These are phyloP conservation scores for Cadophora luteo-olivacea DNA, from an alignment of 2,329 filamentous ascomycete genomes.

Conservation along the genomic window DNA sequence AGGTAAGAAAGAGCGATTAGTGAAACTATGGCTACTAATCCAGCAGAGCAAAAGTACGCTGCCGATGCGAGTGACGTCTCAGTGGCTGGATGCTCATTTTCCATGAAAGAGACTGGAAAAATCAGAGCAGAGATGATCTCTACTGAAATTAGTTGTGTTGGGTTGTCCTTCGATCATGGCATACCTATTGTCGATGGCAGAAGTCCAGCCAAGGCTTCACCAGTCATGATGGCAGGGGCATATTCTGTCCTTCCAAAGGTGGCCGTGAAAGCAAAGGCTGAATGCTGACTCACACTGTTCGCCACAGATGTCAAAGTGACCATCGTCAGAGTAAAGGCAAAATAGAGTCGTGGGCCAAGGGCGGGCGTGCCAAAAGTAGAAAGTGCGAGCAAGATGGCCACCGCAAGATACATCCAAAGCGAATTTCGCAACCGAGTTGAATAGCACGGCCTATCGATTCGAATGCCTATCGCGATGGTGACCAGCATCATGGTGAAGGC, in stretches of 20 bases:
- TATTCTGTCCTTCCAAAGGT: slow-evolving; percentile 30
- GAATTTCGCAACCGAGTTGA: background rate
- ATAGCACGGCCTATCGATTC: background rate
- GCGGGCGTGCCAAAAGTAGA: background rate
- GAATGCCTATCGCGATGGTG: background rate
- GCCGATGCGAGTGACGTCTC: background rate
- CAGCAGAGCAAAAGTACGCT: background rate
- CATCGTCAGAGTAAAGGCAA: background rate
- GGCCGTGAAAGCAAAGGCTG: background rate
- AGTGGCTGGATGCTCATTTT: background rate
- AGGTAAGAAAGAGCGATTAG: background rate
- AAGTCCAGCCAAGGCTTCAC: slow-evolving; percentile 10
- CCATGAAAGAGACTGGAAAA: background rate
- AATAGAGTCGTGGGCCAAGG: background rate
- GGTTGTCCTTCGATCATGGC: background rate
- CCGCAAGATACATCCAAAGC: background rate
- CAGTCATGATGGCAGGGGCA: slow-evolving; percentile 30
- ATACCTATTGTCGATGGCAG: background rate
- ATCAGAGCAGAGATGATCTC: background rate
- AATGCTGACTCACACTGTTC: background rate
- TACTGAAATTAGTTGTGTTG: background rate
- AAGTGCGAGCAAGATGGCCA: background rate
- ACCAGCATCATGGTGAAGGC: background rate
- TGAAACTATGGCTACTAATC: background rate
- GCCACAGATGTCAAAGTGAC: background rate